Conservation (phyloP, 1,139 yeast genomes). For the Saccharomyces hybrid region DNA sequence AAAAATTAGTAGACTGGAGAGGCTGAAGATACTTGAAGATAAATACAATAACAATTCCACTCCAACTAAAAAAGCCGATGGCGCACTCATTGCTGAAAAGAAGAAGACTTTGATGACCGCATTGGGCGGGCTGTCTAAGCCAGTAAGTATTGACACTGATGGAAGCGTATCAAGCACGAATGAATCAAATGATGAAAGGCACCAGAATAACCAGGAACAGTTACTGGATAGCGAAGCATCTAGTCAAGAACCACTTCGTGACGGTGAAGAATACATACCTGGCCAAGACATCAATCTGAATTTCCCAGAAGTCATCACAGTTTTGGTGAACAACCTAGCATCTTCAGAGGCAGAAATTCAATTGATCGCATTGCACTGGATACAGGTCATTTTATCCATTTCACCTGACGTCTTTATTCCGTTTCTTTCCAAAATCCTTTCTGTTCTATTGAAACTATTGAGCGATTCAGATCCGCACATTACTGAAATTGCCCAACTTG, state of each 20-base stretch:
- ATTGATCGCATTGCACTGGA: conserved; percentile 75
- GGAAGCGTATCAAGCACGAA: conserved; percentile 7
- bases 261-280: conserved; percentile 58
- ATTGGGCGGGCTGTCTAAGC: conserved; percentile 20
- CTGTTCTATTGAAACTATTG: conserved; percentile 50
- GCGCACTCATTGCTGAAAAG: conserved; percentile 30
- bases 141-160: conserved; percentile 8
- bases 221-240: conserved; percentile 8
- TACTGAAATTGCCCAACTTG: conserved; percentile 45
- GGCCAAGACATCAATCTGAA: conserved; percentile 86
- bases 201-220: conserved; percentile 7
- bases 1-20: conserved; percentile 15
- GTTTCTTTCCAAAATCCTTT: conserved; percentile 50
- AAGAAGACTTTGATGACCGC: conserved; percentile 30
- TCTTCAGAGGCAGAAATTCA: conserved; percentile 72
- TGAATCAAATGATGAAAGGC: conserved; percentile 7
- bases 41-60: conserved; percentile 9
- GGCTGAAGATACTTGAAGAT: conserved; percentile 5
- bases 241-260: conserved; percentile 19
- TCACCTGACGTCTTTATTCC: conserved; percentile 72
- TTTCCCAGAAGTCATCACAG: conserved; percentile 71
- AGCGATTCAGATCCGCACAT: conserved; percentile 41
- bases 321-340: conserved; percentile 69
- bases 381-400: conserved; percentile 62
- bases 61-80: conserved; percentile 24